phyloP scores from a whole-genome alignment of 139 green algal genomes.

The Desmodesmus armatus region DNA sequence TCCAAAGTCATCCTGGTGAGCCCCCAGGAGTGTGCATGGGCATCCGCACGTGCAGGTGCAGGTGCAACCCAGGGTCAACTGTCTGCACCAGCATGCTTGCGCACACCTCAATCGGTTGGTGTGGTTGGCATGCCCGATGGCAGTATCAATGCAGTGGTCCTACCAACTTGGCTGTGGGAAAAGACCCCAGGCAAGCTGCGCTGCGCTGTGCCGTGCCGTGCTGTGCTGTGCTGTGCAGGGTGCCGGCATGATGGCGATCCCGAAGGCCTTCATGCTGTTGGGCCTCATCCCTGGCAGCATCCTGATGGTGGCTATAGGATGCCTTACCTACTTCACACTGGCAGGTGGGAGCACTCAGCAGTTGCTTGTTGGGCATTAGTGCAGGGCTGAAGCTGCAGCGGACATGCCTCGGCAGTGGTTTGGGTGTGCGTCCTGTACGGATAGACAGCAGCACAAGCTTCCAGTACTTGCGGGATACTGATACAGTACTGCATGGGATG shows the following conservation, averaged over 20 bases:
- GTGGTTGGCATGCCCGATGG: no score
- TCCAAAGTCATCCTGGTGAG: constrained; percentile 48
- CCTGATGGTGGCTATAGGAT: constrained; percentile 7
- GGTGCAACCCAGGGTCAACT: neutral
- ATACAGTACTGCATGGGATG: no score
- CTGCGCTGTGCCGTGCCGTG: neutral
- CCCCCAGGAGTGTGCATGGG: no score
- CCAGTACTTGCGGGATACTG: no score
- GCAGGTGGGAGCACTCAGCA: neutral
- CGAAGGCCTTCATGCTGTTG: constrained; percentile 37
- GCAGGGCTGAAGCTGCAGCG: neutral
- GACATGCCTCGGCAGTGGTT: no score
- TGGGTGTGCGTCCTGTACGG: no score
- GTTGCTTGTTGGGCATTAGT: neutral
- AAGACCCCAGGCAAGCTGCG: no score
- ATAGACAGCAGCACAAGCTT: no score
- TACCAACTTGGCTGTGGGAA: no score
- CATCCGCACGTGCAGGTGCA: neutral
- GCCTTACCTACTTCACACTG: constrained; percentile 32
- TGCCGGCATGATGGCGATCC: constrained; percentile 51
- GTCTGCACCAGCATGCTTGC: no score
- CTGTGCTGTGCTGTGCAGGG: constrained; percentile 15
- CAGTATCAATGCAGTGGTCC: no score
- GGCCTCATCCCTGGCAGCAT: constrained; percentile 13
- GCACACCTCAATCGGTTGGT: no score